Conservation (phyloP, 2,329 filamentous ascomycete species). For the Ophiostoma montium region DNA sequence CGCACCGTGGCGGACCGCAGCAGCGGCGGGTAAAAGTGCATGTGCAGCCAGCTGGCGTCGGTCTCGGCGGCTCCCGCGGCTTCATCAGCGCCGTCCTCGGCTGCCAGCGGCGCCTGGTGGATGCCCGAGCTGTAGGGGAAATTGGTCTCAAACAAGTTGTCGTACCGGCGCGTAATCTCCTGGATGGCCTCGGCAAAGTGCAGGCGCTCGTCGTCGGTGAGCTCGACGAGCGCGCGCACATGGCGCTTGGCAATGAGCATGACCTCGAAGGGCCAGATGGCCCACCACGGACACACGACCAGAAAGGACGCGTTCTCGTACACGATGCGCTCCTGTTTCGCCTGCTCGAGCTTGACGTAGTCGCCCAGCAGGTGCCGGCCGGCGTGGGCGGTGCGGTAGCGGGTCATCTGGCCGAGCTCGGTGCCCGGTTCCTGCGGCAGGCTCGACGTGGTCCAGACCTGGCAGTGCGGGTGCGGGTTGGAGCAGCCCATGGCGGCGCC, state of each 20-base stretch:
- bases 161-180: slow-evolving; percentile 80
- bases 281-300: slow-evolving; percentile 94
- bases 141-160: slow-evolving; percentile 91
- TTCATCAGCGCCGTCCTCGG: slow-evolving; percentile 22
- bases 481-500: slow-evolving; percentile 96
- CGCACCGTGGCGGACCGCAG: slow-evolving; percentile 84
- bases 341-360: slow-evolving; percentile 70
- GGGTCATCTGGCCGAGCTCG: slow-evolving; percentile 64
- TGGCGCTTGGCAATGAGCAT: slow-evolving; percentile 78
- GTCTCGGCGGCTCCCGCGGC: slow-evolving; percentile 68
- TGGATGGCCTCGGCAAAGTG: slow-evolving; percentile 73
- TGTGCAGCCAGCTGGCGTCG: slow-evolving; percentile 79
- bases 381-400: slow-evolving; percentile 57
- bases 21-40: slow-evolving; percentile 95
- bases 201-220: slow-evolving; percentile 54
- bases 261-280: slow-evolving; percentile 91
- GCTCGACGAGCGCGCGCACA: slow-evolving; percentile 70
- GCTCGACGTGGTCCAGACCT: slow-evolving; percentile 87
- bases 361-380: slow-evolving; percentile 70
- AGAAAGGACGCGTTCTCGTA: slow-evolving; percentile 79
- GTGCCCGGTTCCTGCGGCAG: slow-evolving; percentile 77
- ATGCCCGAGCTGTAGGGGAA: slow-evolving; percentile 97
- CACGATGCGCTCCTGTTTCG: slow-evolving; percentile 73
- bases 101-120: slow-evolving; percentile 71
- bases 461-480: slow-evolving; percentile 93